Percentiles rank a stretch among this genome's conserved stretches.
Conservation (phyloP, 1,284 basidiomycete genomes). For the Fomitopsis betulina region DNA sequence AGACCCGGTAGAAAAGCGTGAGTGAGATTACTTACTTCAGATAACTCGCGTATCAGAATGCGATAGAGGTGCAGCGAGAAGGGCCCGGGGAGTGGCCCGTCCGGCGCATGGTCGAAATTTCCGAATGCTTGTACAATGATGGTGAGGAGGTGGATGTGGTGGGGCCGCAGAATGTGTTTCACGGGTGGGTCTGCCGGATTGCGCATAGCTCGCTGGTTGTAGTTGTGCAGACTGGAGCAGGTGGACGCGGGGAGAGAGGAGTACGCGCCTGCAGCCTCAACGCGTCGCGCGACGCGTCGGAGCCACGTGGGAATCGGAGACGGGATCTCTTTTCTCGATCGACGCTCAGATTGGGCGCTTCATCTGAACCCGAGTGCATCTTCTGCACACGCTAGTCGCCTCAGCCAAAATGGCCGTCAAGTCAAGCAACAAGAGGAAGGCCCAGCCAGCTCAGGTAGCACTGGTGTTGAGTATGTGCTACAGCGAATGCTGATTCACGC, state of each 20-base stretch:
- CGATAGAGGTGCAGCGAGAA: constrained; percentile 53
- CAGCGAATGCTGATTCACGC: not conserved
- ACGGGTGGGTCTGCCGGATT: constrained; percentile 42
- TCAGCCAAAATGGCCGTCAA: constrained; percentile 17
- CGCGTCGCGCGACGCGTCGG: constrained; percentile 4
- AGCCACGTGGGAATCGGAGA: constrained; percentile 2
- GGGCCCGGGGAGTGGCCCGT: constrained; percentile 36
- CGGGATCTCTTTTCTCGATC: not conserved
- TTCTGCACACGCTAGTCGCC: not conserved
- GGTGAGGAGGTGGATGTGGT: constrained; percentile 65
- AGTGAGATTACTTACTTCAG: constrained; percentile 17
- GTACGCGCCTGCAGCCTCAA: not conserved
- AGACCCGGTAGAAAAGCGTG: not conserved
- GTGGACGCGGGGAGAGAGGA: not conserved
- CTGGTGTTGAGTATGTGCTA: not conserved
- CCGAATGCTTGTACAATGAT: constrained; percentile 58
- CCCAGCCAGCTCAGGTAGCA: constrained; percentile 17
- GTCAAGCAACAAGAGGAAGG: constrained; percentile 17
- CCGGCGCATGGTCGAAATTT: constrained; percentile 41
- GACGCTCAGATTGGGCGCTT: not conserved
- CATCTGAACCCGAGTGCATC: not conserved
- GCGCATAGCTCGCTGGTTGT: not conserved
- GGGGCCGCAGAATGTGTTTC: constrained; percentile 62
- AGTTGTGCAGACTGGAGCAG: not conserved
- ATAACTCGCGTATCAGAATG: constrained; percentile 16